Base-by-base conservation (phyloP, 805 yeast species). In the Cyberlindnera veronae region DNA sequence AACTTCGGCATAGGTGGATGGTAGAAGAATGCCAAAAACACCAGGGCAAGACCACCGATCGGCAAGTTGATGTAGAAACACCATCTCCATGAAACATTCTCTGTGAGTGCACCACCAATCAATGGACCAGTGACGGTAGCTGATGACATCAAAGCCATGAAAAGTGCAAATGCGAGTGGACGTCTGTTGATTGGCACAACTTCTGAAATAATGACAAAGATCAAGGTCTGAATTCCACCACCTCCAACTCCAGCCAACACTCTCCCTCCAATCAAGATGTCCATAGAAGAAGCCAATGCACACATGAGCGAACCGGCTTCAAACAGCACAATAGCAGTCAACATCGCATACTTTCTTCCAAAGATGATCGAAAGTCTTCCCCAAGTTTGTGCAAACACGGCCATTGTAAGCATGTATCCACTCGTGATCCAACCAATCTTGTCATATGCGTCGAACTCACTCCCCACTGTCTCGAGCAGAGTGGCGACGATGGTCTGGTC, bases 241-340 rank as follows among this genome's bases (percentile, higher is more conserved):
- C 80, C 87, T 14, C 90, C 91, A 26, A 78, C 54, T 38, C 93
- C 93, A 39, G 78, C 77, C 18, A 84, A 63, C 7, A 77, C 80
- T 50, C 95, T 69, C 1, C 88, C 90, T 3, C 79, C 86, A 44
- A 84, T 79, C 36, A 84, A 58, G 69, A 75, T 72, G 41, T 69
- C 64, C 78, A 84, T 79, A 22, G 68, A 65, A 14, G 51, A 56
- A 1, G 87, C 62, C 6, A 75, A 46, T 1, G 84, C 90, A 39
- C 74, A 64, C 5, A 81, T 61, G 39, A 81, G 61, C 1, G 85
- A 79, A 1, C 90, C 90, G 4, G 72, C 59, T 52, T 77, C 79
- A 52, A 82, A 81, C 2, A 82, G 19, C 5, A 40, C 27, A 3
- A 81, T 61, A 1, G 81, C 75, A 3, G 57, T 58, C 8, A 77